Conservation (phyloP, 495 filamentous ascomycete genomes). For the Letharia columbiana region DNA sequence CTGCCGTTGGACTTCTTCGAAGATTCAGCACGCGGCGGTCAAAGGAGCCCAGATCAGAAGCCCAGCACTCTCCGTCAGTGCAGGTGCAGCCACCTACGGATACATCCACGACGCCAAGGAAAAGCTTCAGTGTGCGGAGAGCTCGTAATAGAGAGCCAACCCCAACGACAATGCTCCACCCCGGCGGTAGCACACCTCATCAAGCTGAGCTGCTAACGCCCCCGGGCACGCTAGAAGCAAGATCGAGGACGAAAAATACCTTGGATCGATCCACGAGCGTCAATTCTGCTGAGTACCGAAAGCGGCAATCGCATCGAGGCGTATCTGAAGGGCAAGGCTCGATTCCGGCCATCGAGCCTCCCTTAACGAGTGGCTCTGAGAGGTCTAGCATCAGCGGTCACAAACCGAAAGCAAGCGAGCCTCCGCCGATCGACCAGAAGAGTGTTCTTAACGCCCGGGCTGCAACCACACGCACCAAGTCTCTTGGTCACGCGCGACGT, state of each 20-base stretch:
- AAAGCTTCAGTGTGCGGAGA: constrained; percentile 75
- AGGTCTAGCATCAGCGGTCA: constrained; percentile 46
- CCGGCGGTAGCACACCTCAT: constrained; percentile 58
- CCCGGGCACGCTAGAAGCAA: constrained; percentile 50
- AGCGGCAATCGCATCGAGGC: constrained; percentile 51
- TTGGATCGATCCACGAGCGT: constrained; percentile 78
- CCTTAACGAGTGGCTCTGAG: constrained; percentile 71
- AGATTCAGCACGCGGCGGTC: constrained; percentile 82
- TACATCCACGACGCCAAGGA: constrained; percentile 50
- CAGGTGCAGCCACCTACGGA: constrained; percentile 68
- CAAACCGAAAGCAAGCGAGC: constrained; percentile 33
- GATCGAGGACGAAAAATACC: constrained; percentile 51
- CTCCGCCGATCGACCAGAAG: constrained; percentile 35
- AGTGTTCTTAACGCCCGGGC: constrained; percentile 38
- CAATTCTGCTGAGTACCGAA: constrained; percentile 69
- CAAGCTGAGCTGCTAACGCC: constrained; percentile 67
- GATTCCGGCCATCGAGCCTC: constrained; percentile 47
- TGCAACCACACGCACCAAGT: constrained; percentile 70
- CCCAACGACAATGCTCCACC: constrained; percentile 45
- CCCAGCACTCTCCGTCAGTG: constrained; percentile 58
- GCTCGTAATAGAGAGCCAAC: constrained; percentile 53
- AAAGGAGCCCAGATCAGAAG: constrained; percentile 48
- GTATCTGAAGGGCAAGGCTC: constrained; percentile 45
- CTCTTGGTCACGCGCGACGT: constrained; percentile 77
- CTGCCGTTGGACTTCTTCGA: constrained; percentile 76